These are phyloP conservation scores for Suhomyces taliae DNA, from an alignment of 1,139 yeast genomes.

Conservation along the genomic window DNA sequence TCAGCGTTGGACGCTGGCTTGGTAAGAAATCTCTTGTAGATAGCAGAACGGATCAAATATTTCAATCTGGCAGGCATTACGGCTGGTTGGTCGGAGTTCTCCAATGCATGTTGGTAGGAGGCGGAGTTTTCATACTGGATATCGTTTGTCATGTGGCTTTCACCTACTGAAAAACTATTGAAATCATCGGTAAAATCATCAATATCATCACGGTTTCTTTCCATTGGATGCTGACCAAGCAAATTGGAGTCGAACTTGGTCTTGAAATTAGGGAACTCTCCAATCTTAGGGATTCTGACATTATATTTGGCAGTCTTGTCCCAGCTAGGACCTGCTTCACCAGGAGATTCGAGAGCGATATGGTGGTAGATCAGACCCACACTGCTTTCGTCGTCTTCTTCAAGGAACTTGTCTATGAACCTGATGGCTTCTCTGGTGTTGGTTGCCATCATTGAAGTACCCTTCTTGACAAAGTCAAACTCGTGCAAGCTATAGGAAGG, in stretches of 20 bases:
- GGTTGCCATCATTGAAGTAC: slow-evolving; percentile 53
- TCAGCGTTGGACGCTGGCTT: slow-evolving; percentile 15
- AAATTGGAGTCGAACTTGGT: slow-evolving; percentile 36
- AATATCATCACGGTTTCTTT: slow-evolving; percentile 4
- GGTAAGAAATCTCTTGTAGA: slow-evolving; percentile 46
- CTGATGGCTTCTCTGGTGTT: slow-evolving; percentile 59
- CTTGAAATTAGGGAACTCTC: slow-evolving; percentile 48
- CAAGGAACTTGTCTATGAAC: slow-evolving; percentile 48
- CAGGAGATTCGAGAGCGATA: slow-evolving; percentile 29
- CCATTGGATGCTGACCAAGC: slow-evolving; percentile 18
- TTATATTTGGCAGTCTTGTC: slow-evolving; percentile 45
- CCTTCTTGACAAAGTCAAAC: slow-evolving; percentile 54
- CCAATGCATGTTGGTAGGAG: slow-evolving; percentile 28
- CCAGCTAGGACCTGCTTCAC: slow-evolving; percentile 53
- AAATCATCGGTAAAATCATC: slow-evolving; percentile 11
- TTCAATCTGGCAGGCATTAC: slow-evolving; percentile 50
- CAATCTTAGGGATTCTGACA: slow-evolving; percentile 41
- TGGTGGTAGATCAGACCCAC: slow-evolving; percentile 18
- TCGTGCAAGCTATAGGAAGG: slow-evolving; percentile 60
- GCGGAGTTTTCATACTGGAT: slow-evolving; percentile 37
- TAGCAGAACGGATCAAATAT: slow-evolving; percentile 51
- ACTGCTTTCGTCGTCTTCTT: slow-evolving; percentile 18
- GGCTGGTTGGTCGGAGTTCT: slow-evolving; percentile 36
- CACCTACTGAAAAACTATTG: slow-evolving; percentile 8
- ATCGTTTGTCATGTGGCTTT: slow-evolving; percentile 22